Percentiles rank a stretch among this genome's conserved stretches.
These are phyloP conservation scores for Astrothelium subdiscretum DNA, from an alignment of 495 filamentous ascomycete species.

Conservation along the genomic window DNA sequence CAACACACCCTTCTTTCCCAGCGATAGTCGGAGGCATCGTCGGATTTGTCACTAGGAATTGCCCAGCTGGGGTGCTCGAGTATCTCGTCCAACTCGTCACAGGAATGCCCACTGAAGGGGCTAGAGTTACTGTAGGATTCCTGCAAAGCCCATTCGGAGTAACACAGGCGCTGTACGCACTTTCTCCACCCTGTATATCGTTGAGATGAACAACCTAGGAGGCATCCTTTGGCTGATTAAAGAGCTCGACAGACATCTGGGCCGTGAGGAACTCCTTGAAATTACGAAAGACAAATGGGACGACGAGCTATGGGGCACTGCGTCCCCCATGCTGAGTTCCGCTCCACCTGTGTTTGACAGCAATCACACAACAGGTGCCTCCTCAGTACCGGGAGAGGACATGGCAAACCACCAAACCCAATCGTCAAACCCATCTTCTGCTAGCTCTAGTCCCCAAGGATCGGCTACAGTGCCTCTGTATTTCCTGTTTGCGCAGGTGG, in stretches of 20 bases:
- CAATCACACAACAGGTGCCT: not conserved
- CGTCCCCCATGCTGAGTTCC: constrained; percentile 11
- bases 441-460: not conserved
- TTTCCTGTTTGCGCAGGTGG: constrained; percentile 67
- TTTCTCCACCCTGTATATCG: not conserved
- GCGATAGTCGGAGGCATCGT: constrained; percentile 5
- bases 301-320: constrained; percentile 66
- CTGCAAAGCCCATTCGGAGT: constrained; percentile 28
- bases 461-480: constrained; percentile 33
- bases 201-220: not conserved
- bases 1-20: constrained; percentile 4
- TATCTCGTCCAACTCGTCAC: constrained; percentile 29
- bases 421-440: not conserved
- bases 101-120: constrained; percentile 44
- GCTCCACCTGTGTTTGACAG: too few relatives aligned
- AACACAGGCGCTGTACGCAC: constrained; percentile 42
- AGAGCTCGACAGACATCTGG: constrained; percentile 40
- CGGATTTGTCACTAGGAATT: constrained; percentile 7
- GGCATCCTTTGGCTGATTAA: not conserved
- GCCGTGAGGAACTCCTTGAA: constrained; percentile 59
- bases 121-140: constrained; percentile 50
- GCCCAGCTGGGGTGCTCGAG: constrained; percentile 5
- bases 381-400: constrained; percentile 23
- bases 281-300: constrained; percentile 73
- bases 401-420: constrained; percentile 17